These are phyloP conservation scores for Macrolepiota albuminosa DNA, from an alignment of 768 basidiomycete genomes.

Conservation along the genomic window DNA sequence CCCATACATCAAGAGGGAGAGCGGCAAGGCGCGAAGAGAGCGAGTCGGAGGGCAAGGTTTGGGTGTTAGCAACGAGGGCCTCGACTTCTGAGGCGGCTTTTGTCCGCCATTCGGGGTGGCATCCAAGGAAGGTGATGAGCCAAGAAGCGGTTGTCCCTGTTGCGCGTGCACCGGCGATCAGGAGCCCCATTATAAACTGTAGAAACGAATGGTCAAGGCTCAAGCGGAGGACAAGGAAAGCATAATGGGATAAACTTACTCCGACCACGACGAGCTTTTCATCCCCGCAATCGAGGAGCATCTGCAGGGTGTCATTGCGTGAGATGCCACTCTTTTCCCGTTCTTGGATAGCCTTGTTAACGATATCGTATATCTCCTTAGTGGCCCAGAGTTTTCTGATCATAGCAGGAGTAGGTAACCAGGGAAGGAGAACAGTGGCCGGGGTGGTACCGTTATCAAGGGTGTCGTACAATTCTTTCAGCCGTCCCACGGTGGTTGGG, in stretches of 20 bases:
- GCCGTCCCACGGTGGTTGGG: constrained; percentile 50
- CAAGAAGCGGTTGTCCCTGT: constrained; percentile 79
- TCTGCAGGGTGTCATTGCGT: constrained; percentile 66
- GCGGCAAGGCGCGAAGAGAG: constrained; percentile 46
- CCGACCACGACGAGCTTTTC: constrained; percentile 67
- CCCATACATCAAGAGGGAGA: constrained; percentile 69
- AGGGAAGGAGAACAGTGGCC: constrained; percentile 66
- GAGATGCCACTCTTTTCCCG: constrained; percentile 53
- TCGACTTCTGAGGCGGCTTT: constrained; percentile 61
- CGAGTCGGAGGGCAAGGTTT: constrained; percentile 21
- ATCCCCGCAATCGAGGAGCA: constrained; percentile 67
- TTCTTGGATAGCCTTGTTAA: constrained; percentile 50
- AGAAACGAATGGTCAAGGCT: constrained; percentile 1
- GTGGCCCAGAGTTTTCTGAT: constrained; percentile 67
- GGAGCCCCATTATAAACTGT: constrained; percentile 78
- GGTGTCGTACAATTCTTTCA: constrained; percentile 61
- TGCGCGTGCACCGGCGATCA: constrained; percentile 77
- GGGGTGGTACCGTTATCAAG: constrained; percentile 72
- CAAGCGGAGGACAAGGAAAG: background rate
- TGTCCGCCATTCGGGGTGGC: constrained; percentile 58
- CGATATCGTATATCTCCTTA: constrained; percentile 71
- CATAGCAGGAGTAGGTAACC: constrained; percentile 74
- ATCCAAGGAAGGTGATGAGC: constrained; percentile 69
- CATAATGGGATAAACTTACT: constrained; percentile 33
- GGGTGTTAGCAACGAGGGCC: constrained; percentile 41